These are phyloP conservation scores for Crithidia fasciculata DNA, from an alignment of 208 protist genomes.

Conservation along the genomic window DNA sequence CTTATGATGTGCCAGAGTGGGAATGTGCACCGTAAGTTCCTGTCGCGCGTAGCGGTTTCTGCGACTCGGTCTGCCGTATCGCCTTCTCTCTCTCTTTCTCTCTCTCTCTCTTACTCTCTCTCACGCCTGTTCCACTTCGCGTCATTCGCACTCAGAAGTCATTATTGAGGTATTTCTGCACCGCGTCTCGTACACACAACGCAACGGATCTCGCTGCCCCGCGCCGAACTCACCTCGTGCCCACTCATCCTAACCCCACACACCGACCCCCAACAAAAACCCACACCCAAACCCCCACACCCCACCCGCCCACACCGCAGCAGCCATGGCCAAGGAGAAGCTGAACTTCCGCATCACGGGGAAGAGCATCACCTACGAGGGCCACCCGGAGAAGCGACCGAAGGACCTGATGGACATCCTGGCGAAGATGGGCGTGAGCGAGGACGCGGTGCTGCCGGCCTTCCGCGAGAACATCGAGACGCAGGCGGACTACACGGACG, in stretches of 20 bases:
- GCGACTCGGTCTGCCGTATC: too few relatives aligned
- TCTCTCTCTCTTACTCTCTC: not conserved
- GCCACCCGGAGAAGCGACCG: conserved; percentile 55
- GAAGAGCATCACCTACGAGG: conserved; percentile 75
- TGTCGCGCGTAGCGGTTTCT: too few relatives aligned
- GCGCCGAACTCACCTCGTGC: not conserved
- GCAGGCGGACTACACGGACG: conserved; percentile 46
- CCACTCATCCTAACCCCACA: not conserved
- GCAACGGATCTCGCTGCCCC: too few relatives aligned
- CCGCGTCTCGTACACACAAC: too few relatives aligned
- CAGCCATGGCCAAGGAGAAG: conserved; percentile 73
- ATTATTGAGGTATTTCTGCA: too few relatives aligned
- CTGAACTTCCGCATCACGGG: conserved; percentile 69
- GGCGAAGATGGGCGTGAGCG: conserved; percentile 63
- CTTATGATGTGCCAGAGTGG: too few relatives aligned
- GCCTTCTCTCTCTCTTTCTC: conserved; percentile 12
- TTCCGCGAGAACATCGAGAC: conserved; percentile 82
- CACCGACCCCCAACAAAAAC: not conserved
- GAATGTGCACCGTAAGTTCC: too few relatives aligned
- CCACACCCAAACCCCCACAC: conserved; percentile 6
- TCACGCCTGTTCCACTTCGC: too few relatives aligned
- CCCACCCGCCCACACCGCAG: not conserved
- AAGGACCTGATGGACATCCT: conserved; percentile 86
- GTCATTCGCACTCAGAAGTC: too few relatives aligned
- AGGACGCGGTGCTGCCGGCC: conserved; percentile 47